Evolutionary conservation across 768 basidiomycete species (phyloP), one percentile per base, ranked within the genome.

Genomic region (Paxillus rubicundulus): DNA sequence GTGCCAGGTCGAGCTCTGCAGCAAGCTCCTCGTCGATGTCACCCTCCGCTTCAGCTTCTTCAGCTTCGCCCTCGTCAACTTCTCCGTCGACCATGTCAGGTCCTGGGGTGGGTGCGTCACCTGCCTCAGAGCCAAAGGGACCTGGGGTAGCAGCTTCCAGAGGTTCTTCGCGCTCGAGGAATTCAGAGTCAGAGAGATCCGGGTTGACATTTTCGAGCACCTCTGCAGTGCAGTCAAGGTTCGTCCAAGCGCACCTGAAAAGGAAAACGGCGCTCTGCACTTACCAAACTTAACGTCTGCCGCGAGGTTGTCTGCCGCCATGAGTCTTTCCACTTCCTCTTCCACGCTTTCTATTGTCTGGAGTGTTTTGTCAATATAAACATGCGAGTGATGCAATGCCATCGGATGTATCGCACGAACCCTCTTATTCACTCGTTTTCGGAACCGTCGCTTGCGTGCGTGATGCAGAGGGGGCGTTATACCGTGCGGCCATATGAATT

Each of bases 401-500:
- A 24, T 24, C 6, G 24, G 24, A 24, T 24, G 2, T 27, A 21
- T 20, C 2, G 14, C 13, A 24, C 82, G 36, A 60, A 91, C 91
- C 60, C 92, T 73, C 67, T 81, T 79, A 64, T 92, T 94, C 17
- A 92, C 84, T 40, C 94, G 79, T 71, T 93, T 95, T 53, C 96
- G 80, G 72, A 98, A 98, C 40, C 97, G 76, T 36, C 96, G 81
- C 70, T 97, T 97, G 50, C 96, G 81, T 42, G 84, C 92, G 63
- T 95, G 85, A 58, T 89, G 85, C 50, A 99, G 70, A 2, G 97
- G 96, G 45, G 96, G 96, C 0, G 95, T 97, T 42, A 98, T 77
- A 3, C 97, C 97, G 62, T 98, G 95, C 0, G 90, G 94, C 87
- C 91, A 99, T 50, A 98, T 92, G 69, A 95, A 98, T 58, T 98